Evolutionary conservation across 2,329 filamentous ascomycete species (phyloP).

Genomic region (Emericellopsis cladophorae): DNA sequence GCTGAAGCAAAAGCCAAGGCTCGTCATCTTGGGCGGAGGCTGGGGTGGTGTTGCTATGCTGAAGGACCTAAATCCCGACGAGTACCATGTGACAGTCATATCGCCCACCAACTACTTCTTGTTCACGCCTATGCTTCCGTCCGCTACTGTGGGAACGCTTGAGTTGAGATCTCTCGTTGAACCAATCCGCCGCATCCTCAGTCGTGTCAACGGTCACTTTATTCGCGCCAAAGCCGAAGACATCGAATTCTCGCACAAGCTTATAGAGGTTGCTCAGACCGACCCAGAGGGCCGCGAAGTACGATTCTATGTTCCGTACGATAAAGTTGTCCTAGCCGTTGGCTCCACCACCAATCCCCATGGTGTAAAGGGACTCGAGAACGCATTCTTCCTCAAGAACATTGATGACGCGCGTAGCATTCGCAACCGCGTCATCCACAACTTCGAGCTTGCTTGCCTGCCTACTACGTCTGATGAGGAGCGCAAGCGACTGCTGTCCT

Average conservation of each 20-base stretch:
- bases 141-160: constrained; percentile 89
- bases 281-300: constrained; percentile 60
- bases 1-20: constrained; percentile 76
- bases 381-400: constrained; percentile 92
- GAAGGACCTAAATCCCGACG: constrained; percentile 78
- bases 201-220: constrained; percentile 73
- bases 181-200: constrained; percentile 76
- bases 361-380: constrained; percentile 85
- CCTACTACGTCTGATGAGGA: constrained; percentile 86
- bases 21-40: constrained; percentile 86
- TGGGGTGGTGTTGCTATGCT: constrained; percentile 91
- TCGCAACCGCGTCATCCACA: constrained; percentile 76
- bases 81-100: constrained; percentile 92
- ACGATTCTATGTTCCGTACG: constrained; percentile 90
- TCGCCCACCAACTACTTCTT: constrained; percentile 94
- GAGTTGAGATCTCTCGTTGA: constrained; percentile 87
- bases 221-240: constrained; percentile 77
- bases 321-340: constrained; percentile 88
- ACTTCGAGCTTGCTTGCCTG: constrained; percentile 83
- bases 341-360: constrained; percentile 90
- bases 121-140: constrained; percentile 96
- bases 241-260: constrained; percentile 80
- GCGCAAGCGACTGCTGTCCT: constrained; percentile 75
- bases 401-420: constrained; percentile 86
- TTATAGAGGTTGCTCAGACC: constrained; percentile 73